Evolutionary conservation across 257 asterid genomes (phyloP).

Genomic region (Striga asiatica): DNA sequence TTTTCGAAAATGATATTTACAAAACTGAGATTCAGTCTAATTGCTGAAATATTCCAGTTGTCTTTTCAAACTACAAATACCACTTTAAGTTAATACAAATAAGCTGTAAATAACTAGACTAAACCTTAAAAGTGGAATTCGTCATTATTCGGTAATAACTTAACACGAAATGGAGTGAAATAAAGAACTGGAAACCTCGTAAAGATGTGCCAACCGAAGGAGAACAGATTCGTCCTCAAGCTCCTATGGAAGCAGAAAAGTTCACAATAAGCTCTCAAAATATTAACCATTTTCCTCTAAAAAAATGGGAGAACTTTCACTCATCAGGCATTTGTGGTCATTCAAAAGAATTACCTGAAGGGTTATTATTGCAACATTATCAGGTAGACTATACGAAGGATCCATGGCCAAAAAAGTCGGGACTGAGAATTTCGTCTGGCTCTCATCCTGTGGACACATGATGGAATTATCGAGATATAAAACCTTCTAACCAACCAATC

Average conservation of each 20-base stretch:
- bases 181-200: slow-evolving; percentile 50
- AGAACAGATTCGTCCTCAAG: slow-evolving; percentile 58
- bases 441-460: slow-evolving; percentile 41
- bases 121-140: neutral
- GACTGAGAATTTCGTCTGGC: slow-evolving; percentile 37
- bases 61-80: neutral
- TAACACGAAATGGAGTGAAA: neutral
- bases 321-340: neutral
- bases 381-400: slow-evolving; percentile 75
- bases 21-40: neutral
- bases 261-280: neutral
- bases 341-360: slow-evolving; percentile 54
- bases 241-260: slow-evolving; percentile 40
- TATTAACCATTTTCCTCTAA: neutral
- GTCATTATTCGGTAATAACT: neutral
- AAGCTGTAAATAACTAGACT: neutral
- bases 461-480: slow-evolving; percentile 12
- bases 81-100: neutral
- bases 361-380: slow-evolving; percentile 73
- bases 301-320: neutral
- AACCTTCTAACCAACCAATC: neutral
- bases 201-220: slow-evolving; percentile 87
- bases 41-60: neutral
- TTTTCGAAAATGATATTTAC: too few relatives aligned
- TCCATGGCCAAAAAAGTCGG: slow-evolving; percentile 68